Conservation (phyloP, 2,329 filamentous ascomycete genomes). For the Knufia fluminis region DNA sequence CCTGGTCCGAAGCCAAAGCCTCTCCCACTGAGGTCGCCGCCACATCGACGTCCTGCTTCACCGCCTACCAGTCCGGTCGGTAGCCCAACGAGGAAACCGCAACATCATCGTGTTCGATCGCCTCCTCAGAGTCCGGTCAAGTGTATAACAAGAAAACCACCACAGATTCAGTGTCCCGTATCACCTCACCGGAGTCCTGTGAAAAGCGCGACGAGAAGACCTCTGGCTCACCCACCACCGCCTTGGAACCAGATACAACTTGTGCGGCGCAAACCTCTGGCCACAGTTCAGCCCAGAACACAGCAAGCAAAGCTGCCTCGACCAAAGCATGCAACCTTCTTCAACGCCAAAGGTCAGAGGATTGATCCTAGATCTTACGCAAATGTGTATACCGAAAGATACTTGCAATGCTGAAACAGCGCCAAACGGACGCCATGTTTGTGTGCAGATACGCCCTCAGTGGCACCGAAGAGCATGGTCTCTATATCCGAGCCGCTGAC, state of each 20-base stretch:
- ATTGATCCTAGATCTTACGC: constrained; percentile 2
- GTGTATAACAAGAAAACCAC: neutral
- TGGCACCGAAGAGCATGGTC: no score
- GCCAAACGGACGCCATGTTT: neutral
- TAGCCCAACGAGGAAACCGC: no score
- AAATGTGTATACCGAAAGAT: constrained; percentile 1
- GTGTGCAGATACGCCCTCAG: no score
- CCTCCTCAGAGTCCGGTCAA: no score
- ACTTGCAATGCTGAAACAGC: constrained; percentile 3
- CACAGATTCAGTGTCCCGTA: neutral
- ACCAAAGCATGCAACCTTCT: neutral
- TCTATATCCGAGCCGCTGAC: no score
- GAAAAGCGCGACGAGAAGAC: neutral
- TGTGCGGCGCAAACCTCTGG: neutral
- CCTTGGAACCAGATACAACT: neutral
- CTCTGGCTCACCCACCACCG: neutral
- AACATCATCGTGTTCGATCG: no score
- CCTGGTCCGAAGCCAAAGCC: no score
- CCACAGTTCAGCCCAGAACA: neutral
- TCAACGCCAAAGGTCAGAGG: neutral
- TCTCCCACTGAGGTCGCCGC: no score
- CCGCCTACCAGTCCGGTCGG: no score
- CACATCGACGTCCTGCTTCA: no score
- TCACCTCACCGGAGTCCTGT: neutral
- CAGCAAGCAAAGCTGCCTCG: neutral